Evolutionary conservation across 331 rosid genomes (phyloP).

Genomic region (Telfairia occidentalis): DNA sequence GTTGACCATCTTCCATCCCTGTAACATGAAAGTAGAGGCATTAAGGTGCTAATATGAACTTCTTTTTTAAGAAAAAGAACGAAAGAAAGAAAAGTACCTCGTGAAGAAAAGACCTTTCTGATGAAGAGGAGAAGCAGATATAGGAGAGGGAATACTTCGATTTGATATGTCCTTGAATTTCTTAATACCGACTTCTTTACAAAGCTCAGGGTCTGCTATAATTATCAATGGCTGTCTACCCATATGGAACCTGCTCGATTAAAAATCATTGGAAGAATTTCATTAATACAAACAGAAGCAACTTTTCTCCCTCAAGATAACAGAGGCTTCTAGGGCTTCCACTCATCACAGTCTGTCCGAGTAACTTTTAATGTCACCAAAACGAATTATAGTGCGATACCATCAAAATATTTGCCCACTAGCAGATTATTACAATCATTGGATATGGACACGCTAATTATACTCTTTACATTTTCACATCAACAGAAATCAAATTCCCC

Average conservation of each 20-base stretch:
- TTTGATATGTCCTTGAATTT: constrained; percentile 64
- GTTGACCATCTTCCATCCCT: constrained; percentile 86
- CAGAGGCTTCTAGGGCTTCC: background rate
- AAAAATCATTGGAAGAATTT: background rate
- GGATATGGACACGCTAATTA: background rate
- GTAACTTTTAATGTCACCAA: background rate
- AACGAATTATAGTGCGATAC: background rate
- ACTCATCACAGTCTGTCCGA: background rate
- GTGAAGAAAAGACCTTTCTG: constrained; percentile 88
- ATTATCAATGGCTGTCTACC: constrained; percentile 85
- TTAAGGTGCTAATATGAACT: background rate
- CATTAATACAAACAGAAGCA: background rate
- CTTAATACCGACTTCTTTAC: constrained; percentile 69
- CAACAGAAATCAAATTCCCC: constrained; percentile 3
- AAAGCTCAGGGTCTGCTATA: constrained; percentile 76
- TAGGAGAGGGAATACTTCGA: constrained; percentile 87
- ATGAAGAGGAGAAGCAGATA: constrained; percentile 79
- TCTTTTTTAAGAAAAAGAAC: background rate
- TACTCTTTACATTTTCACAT: background rate
- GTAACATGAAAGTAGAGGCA: constrained; percentile 15
- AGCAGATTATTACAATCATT: background rate
- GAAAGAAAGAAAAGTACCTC: constrained; percentile 25
- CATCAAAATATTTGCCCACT: constrained; percentile 4
- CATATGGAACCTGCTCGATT: constrained; percentile 67
- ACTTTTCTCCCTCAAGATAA: background rate